Percentiles rank a stretch among this genome's conserved stretches.
phyloP scores from a whole-genome alignment of 768 basidiomycete genomes.

The Tulasnella calospora region DNA sequence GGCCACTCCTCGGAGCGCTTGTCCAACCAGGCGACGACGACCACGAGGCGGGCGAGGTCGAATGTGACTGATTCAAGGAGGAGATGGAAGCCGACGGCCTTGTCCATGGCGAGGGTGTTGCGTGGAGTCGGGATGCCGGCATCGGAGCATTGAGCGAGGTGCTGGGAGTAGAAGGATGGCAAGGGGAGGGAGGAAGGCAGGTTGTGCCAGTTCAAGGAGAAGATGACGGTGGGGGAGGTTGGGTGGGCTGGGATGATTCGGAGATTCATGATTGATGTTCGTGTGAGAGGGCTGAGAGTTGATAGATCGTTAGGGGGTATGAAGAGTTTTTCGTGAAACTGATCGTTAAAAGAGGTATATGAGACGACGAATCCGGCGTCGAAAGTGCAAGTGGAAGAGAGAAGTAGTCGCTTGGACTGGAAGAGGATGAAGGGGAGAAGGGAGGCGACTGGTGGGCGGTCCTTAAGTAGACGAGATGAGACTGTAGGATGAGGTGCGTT shows the following conservation, averaged over 20 bases:
- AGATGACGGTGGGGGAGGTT: slow-evolving; percentile 25
- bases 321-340: neutral
- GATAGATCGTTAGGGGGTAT: neutral
- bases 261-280: slow-evolving; percentile 22
- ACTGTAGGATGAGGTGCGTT: neutral
- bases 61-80: slow-evolving; percentile 26
- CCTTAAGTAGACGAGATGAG: neutral
- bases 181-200: slow-evolving; percentile 22
- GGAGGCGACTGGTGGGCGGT: neutral
- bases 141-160: slow-evolving; percentile 20
- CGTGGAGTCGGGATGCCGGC: slow-evolving; percentile 14
- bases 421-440: neutral
- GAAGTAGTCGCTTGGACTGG: slow-evolving; percentile 5
- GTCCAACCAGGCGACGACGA: slow-evolving; percentile 24
- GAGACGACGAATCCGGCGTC: slow-evolving; percentile 18
- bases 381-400: neutral
- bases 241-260: slow-evolving; percentile 24
- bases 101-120: slow-evolving; percentile 24
- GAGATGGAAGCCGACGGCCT: slow-evolving; percentile 25
- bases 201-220: slow-evolving; percentile 26
- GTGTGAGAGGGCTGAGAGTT: neutral
- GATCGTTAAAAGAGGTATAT: slow-evolving; percentile 9
- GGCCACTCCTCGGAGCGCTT: slow-evolving; percentile 19
- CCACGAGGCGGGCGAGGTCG: slow-evolving; percentile 19
- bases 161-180: slow-evolving; percentile 22